phyloP scores from a whole-genome alignment of 371 early-diverging fungal genomes.

The Chytridium lagenaria region DNA sequence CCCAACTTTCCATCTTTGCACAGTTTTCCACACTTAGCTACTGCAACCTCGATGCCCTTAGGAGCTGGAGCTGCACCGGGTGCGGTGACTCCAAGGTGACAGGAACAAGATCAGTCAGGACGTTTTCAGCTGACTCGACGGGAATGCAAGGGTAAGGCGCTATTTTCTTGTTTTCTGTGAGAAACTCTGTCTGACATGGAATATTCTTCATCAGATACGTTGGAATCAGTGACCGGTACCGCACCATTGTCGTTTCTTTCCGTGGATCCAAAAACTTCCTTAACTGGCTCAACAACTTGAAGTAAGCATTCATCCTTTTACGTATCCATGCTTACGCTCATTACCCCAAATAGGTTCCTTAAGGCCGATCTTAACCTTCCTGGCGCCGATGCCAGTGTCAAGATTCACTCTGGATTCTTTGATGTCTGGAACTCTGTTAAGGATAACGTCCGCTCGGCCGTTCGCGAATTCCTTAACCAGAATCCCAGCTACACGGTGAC shows the following conservation, averaged over 20 bases:
- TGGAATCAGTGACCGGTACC: slow-evolving; percentile 1
- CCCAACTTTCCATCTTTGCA: background rate
- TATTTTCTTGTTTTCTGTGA: background rate
- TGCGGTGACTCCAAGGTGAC: slow-evolving; percentile 1
- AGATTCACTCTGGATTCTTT: slow-evolving; percentile 28
- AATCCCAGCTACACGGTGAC: slow-evolving; percentile 4
- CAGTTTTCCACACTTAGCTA: slow-evolving; percentile 11
- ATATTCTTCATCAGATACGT: slow-evolving; percentile 5
- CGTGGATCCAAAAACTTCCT: slow-evolving; percentile 26
- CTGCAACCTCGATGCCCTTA: background rate
- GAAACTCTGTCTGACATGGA: background rate
- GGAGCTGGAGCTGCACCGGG: slow-evolving; percentile 4
- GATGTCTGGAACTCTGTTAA: slow-evolving; percentile 19
- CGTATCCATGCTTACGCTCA: background rate
- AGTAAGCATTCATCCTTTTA: background rate
- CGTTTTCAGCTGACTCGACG: background rate
- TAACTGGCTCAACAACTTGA: slow-evolving; percentile 23
- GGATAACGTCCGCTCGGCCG: background rate
- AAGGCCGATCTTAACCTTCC: slow-evolving; percentile 20
- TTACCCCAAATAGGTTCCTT: slow-evolving; percentile 2
- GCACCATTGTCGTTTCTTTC: slow-evolving; percentile 25
- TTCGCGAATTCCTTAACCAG: background rate
- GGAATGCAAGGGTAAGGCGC: slow-evolving; percentile 14
- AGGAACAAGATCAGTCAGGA: background rate
- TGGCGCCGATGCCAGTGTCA: slow-evolving; percentile 3